Percentiles rank a stretch among this genome's conserved stretches.
phyloP scores from a whole-genome alignment of 169 alveolate genomes.

The Cryptosporidium ubiquitum region DNA sequence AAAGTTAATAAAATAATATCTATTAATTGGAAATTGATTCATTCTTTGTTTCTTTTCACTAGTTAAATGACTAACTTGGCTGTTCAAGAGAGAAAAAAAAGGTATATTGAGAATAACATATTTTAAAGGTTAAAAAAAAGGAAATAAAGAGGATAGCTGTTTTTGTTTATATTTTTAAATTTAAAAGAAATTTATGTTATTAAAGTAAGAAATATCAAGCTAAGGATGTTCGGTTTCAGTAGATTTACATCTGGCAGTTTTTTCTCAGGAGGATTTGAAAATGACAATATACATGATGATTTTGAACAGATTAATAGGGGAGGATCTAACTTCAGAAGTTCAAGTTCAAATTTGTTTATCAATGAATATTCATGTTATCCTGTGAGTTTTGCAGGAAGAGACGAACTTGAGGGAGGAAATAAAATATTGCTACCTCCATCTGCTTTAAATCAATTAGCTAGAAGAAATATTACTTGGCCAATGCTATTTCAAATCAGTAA shows the following conservation, averaged over 20 bases:
- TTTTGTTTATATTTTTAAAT: not conserved
- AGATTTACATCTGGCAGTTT: constrained; percentile 65
- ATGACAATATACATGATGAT: constrained; percentile 45
- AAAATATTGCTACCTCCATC: constrained; percentile 86
- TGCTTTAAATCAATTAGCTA: constrained; percentile 86
- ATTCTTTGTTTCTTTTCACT: not conserved
- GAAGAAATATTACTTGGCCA: constrained; percentile 89
- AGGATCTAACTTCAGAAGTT: not conserved
- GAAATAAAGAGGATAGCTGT: not conserved
- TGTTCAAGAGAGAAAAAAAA: not conserved
- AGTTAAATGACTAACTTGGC: not conserved
- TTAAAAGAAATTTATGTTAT: not conserved
- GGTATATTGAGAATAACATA: not conserved
- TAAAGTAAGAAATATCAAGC: not conserved
- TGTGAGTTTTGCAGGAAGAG: constrained; percentile 87
- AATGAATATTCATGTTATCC: constrained; percentile 85
- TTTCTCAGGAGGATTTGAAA: constrained; percentile 58
- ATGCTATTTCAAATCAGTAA: constrained; percentile 86
- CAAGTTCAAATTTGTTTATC: constrained; percentile 26
- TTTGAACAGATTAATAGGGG: constrained; percentile 24
- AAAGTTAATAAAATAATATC: too few relatives aligned
- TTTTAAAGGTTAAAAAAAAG: not conserved
- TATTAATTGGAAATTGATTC: too few relatives aligned
- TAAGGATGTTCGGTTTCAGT: constrained; percentile 53
- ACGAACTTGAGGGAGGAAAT: constrained; percentile 86